phyloP scores from a whole-genome alignment of 2,329 filamentous ascomycete genomes.

The Fusarium sambucinum region DNA sequence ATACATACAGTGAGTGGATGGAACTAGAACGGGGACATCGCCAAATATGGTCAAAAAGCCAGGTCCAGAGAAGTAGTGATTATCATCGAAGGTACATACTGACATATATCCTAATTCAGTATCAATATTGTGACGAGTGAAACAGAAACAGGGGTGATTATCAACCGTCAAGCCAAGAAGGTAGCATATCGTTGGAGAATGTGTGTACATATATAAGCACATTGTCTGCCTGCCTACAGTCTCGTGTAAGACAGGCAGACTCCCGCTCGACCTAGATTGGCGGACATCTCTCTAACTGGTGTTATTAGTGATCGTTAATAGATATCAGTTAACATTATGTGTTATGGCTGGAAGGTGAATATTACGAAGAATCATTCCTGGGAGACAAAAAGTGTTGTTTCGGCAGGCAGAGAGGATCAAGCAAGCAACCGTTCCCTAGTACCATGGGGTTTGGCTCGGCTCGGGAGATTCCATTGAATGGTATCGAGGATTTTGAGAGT shows the following conservation, averaged over 20 bases:
- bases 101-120: slow-evolving; percentile 9
- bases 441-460: slow-evolving; percentile 20
- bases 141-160: slow-evolving; percentile 13
- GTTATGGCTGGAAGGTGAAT: slow-evolving; percentile 4
- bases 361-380: background rate
- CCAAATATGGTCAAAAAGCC: slow-evolving; percentile 31
- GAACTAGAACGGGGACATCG: slow-evolving; percentile 16
- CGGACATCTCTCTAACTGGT: background rate
- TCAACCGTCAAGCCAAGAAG: slow-evolving; percentile 15
- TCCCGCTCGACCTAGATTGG: slow-evolving; percentile 3
- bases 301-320: background rate
- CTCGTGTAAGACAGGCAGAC: slow-evolving; percentile 26
- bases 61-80: slow-evolving; percentile 37
- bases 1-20: slow-evolving; percentile 2
- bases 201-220: background rate
- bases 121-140: slow-evolving; percentile 4
- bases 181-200: slow-evolving; percentile 13
- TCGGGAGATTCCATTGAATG: slow-evolving; percentile 23
- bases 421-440: slow-evolving; percentile 1
- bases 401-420: slow-evolving; percentile 5
- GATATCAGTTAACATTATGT: slow-evolving; percentile 5
- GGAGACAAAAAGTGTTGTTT: slow-evolving; percentile 4
- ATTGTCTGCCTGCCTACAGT: background rate
- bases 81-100: slow-evolving; percentile 7
- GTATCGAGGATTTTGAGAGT: slow-evolving; percentile 12